Base-by-base conservation (phyloP, 2,329 filamentous ascomycete genomes). In the Xylariaceae sp. region DNA sequence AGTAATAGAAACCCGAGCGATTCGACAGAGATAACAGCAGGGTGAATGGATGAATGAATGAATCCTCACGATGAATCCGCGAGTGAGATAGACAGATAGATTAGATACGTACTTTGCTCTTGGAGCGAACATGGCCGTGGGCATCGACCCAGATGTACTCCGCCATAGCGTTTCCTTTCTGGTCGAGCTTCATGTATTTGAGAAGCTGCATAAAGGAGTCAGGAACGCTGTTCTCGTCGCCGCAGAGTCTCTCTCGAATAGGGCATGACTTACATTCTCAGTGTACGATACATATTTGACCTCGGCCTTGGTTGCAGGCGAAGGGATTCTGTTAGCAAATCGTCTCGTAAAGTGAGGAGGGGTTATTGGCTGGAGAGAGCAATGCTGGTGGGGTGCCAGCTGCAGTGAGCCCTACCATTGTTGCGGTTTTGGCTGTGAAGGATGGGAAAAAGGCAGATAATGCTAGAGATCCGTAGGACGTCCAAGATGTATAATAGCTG, bases 131-230 rank as follows among this genome's bases (percentile, higher is more conserved):
- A 72, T 88, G 88, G 75, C 92, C 92, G 67, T 80, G 77, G 67
- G 89, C 82, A 74, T 97, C 92, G 75, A 97, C 88, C 93, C 93
- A 97, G 82, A 97, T 87, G 80, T 97, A 97, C 81, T 97, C 93
- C 73, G 92, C 93, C 78, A 96, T 94, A 74, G 95, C 82, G 70
- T 80, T 81, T 76, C 92, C 92, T 76, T 88, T 90, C 82, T 97
- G 93, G 76, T 92, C 88, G 72, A 97, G 89, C 73, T 82, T 82
- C 79, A 94, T 86, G 84, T 93, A 97, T 79, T 97, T 97, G 77
- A 88, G 80, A 76, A 97, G 87, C 91, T 96, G 77, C 71, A 66
- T 55, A 56, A 42, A 42, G 17, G 11, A 55, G 65, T 69, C 56
- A 69, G 66, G 51, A 30, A 61, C 48, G 17, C 45, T 6, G 15